Base-by-base conservation (phyloP, 805 yeast species). In the Diddensiella transvaalensis region DNA sequence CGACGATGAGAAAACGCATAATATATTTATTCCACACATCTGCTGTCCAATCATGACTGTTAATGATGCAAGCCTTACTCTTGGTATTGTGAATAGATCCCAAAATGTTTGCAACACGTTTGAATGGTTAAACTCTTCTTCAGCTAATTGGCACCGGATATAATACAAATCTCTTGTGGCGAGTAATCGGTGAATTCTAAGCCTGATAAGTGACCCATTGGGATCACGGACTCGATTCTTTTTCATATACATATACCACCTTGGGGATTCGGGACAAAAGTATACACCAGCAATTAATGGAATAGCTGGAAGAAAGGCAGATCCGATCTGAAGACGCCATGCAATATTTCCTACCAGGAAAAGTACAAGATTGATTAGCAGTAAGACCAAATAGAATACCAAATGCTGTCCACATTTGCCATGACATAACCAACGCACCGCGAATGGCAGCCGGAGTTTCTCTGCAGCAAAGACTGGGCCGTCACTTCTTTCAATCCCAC, bases 21-120 rank as follows among this genome's bases (percentile, higher is more conserved):
- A 85, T 47, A 87, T 90, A 61, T 87, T 87, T 64, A 87, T 79
- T 57, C 95, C 95, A 68, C 95, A 87, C 70, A 87, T 84, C 64
- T 87, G 95, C 70, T 87, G 95, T 85, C 83, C 83, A 62, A 86
- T 84, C 80, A 88, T 87, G 51, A 83, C 87, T 53, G 86, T 75
- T 77, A 83, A 82, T 3, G 93, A 80, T 50, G 87, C 95, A 47
- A 83, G 57, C 68, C 95, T 79, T 64, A 85, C 84, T 72, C 96
- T 79, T 65, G 93, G 77, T 36, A 85, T 73, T 0, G 84, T 76
- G 61, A 85, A 73, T 72, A 85, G 48, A 38, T 62, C 67, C 24
- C 49, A 4, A 13, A 63, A 43, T 47, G 91, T 93, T 60, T 86
- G 85, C 68, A 95, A 78, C 18, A 53, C 55, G 64, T 85, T 84